Base-by-base conservation (phyloP, 176 grass and related monocot species). In the Chloris gayana region DNA sequence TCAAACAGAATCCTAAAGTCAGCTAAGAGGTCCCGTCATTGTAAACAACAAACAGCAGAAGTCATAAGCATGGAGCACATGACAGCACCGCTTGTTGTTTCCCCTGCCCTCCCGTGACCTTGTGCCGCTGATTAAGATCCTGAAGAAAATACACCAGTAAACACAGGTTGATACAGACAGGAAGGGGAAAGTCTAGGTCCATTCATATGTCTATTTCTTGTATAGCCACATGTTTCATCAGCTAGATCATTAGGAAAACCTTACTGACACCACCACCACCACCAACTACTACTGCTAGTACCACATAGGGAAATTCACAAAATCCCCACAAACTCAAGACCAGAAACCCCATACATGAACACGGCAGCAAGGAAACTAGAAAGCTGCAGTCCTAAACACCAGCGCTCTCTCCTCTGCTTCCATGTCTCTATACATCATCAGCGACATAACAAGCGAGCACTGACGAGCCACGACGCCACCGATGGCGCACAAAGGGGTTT, bases 161-260 rank as follows among this genome's bases (percentile, higher is more conserved):
- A n/a, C 13, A 65, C 1, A 25, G n/a, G 9, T 44, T 29, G 19
- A 13, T 22, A 60, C 12, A 10, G 14, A 15, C 32, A 15, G 18
- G 6, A 66, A 0, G 41, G 24, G 24, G 27, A 15, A 9, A 74
- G 71, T 81, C 72, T 21, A 49, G 29, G 71, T 66, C 50, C 68
- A 47, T 72, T 83, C 80, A 83, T 54, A 83, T 76, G 77, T 76
- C 82, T 31, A 85, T 81, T 89, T 80, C 71, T 76, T 85, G 63
- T 85, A 58, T 66, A 85, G 64, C 77, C 77, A 89, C 71, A 81
- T 59, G 82, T 72, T 81, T 76, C 57, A 76, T 85, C 65, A 72
- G 77, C 65, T 61, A 61, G 58, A 61, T 45, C 84, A 89, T 81
- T 71, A 85, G 65, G 79, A 31, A 73, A 88, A 64, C 42, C 44